Conservation (phyloP, 2,329 filamentous ascomycete genomes). For the Ceratocystis colombiana region DNA sequence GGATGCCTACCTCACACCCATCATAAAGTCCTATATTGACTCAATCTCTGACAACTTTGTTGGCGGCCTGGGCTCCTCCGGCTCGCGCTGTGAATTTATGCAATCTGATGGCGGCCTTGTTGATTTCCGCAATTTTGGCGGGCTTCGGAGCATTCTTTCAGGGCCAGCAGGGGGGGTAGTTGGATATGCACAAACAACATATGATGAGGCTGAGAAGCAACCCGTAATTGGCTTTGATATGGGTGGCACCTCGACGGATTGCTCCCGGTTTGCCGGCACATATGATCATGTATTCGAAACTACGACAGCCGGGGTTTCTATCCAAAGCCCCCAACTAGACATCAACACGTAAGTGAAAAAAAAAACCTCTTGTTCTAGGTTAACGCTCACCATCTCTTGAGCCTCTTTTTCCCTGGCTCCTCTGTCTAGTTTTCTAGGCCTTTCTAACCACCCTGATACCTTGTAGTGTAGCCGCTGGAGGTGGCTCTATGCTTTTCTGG, state of each 20-base stretch:
- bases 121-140: constrained; percentile 72
- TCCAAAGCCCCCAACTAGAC: constrained; percentile 83
- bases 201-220: constrained; percentile 68
- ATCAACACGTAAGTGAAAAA: constrained; percentile 58
- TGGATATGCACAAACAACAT: constrained; percentile 83
- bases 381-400: too few relatives aligned
- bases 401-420: too few relatives aligned
- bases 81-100: constrained; percentile 89
- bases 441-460: background rate
- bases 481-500: constrained; percentile 76
- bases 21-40: constrained; percentile 36
- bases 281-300: constrained; percentile 94
- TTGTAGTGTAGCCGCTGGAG: constrained; percentile 66
- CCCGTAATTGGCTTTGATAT: constrained; percentile 94
- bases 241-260: constrained; percentile 70
- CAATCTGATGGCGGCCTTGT: constrained; percentile 69
- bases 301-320: constrained; percentile 85
- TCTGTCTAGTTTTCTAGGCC: background rate
- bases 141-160: constrained; percentile 73
- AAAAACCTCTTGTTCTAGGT: too few relatives aligned
- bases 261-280: constrained; percentile 75
- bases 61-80: constrained; percentile 70
- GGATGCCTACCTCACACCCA: constrained; percentile 38
- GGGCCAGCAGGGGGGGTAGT: constrained; percentile 90
- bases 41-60: constrained; percentile 47